A percentile compares a stretch with the other conserved stretches of the same genome.
These are phyloP conservation scores for Spergularia bocconei DNA, from an alignment of 148 eudicot genomes.

Conservation along the genomic window DNA sequence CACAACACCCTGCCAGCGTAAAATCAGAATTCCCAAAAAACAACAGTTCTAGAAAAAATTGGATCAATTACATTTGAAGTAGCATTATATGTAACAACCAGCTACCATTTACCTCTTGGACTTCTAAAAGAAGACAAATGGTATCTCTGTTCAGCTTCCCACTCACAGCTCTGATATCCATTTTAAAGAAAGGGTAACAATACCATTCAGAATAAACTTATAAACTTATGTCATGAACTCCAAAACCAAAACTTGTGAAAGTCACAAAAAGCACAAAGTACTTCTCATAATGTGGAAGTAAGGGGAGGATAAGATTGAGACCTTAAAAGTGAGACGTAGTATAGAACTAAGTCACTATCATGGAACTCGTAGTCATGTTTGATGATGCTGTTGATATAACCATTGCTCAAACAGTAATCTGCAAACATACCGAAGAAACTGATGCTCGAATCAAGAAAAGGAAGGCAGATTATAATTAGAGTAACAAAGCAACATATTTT, in stretches of 20 bases:
- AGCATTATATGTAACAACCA: neutral
- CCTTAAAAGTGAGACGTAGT: slow-evolving; percentile 57
- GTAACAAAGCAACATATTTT: neutral
- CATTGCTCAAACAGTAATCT: slow-evolving; percentile 57
- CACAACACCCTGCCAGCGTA: slow-evolving; percentile 36
- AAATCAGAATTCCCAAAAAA: neutral
- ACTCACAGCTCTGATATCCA: slow-evolving; percentile 45
- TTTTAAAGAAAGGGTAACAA: neutral
- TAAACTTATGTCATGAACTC: neutral
- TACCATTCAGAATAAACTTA: neutral
- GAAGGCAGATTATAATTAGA: neutral
- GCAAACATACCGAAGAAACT: slow-evolving; percentile 23
- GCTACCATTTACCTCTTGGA: slow-evolving; percentile 43
- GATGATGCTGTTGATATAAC: slow-evolving; percentile 48
- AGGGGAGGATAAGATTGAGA: slow-evolving; percentile 18
- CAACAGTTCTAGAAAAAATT: neutral
- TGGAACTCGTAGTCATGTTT: slow-evolving; percentile 46
- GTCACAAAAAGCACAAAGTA: neutral
- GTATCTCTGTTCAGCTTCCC: slow-evolving; percentile 46
- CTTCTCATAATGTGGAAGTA: neutral
- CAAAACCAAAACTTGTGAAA: no score
- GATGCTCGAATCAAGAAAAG: neutral
- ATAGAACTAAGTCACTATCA: slow-evolving; percentile 46
- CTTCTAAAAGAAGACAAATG: slow-evolving; percentile 55
- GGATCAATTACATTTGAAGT: neutral